Base-by-base conservation (phyloP, 495 filamentous ascomycete genomes). In the Aspergillus taichungensis region DNA sequence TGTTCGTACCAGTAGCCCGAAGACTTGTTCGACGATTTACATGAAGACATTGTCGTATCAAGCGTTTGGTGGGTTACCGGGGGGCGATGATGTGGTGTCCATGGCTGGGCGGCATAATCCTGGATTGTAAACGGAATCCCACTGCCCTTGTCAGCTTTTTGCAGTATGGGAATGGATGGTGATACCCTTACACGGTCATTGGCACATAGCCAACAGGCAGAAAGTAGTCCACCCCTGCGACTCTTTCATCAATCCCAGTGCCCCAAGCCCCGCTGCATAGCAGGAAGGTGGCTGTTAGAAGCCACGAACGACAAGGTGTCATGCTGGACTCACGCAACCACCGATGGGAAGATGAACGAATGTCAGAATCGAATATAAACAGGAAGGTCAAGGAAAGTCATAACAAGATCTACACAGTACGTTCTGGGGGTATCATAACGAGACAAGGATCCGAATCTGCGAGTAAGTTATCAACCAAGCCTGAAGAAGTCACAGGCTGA, bases 1-100 rank as follows among this genome's bases (percentile, higher is more conserved):
- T 55, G 43, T 33, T 61, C 62, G 40, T 64, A 66, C 64, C 62
- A 67, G 39, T 53, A 63, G 2, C 54, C 44, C 0, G 52, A 40
- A 24, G 51, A 40, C 11, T 39, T 31, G n/a, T 46, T 28, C 18
- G 37, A 44, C 5, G 37, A 27, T 13, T 33, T 14, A 37, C 51
- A 53, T 5, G 34, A 30, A 8, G 37, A 37, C 18, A 6, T 2
- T 37, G 35, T 3, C 8, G n/a, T 14, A 8, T 7, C 12, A n/a
- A 40, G 13, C 29, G 43, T 27, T 11, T 34, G 28, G 30, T 49
- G 38, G 3, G 36, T 13, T 0, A 14, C 27, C 4, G 52, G 47
- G 8, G 34, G 36, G 10, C 27, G n/a, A 7, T 39, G 43, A 12
- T 45, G 40, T 12, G 45, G 13, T 8, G 40, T 18, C 57, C 57